phyloP scores from a whole-genome alignment of 768 basidiomycete genomes.

The Mycena latifolia region DNA sequence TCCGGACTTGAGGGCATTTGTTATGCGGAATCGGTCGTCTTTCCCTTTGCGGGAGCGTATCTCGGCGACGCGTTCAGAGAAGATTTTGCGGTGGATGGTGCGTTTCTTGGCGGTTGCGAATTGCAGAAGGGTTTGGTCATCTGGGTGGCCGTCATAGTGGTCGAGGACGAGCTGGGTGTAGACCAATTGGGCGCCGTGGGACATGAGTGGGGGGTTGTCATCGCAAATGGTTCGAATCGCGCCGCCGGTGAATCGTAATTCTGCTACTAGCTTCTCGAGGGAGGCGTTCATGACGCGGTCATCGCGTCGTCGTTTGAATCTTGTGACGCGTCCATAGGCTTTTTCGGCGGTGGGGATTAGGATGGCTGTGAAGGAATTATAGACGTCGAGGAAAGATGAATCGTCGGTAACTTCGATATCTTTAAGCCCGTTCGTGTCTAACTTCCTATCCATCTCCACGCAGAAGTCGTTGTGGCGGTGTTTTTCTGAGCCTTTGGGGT shows the following conservation, averaged over 20 bases:
- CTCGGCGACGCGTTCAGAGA: neutral
- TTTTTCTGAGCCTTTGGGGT: neutral
- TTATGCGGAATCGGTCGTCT: neutral
- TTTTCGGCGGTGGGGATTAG: too few species aligned
- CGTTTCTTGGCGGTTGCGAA: neutral
- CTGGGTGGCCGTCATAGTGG: neutral
- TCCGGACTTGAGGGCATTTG: neutral
- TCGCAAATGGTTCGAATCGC: neutral
- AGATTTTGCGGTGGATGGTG: neutral
- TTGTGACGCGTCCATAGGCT: too few species aligned
- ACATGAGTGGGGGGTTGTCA: too few species aligned
- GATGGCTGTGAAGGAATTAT: too few species aligned
- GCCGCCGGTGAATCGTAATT: neutral
- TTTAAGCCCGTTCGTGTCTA: neutral
- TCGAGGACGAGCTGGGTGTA: neutral
- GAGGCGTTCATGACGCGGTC: neutral
- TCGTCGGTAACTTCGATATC: neutral
- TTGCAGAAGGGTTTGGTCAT: neutral
- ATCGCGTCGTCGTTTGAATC: neutral
- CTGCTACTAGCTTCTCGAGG: neutral
- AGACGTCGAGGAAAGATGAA: too few species aligned
- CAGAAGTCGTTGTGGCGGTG: constrained; percentile 9
- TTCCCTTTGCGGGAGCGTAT: neutral
- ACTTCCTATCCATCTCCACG: neutral
- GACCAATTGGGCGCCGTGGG: neutral